phyloP scores from a whole-genome alignment of 2,329 filamentous ascomycete genomes.

The Blastomyces gilchristii region DNA sequence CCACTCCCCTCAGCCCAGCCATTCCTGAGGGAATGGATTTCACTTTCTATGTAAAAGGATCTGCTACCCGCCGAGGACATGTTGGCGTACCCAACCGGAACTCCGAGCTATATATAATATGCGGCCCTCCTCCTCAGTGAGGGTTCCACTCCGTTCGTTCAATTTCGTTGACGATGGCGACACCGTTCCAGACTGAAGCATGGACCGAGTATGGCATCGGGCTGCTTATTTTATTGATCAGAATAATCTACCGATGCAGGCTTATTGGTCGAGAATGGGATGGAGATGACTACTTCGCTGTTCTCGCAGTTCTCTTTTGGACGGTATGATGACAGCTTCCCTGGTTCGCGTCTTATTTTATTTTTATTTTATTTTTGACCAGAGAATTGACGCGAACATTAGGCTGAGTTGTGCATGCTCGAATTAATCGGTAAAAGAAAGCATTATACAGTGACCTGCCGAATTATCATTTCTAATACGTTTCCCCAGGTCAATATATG shows the following conservation, averaged over 20 bases:
- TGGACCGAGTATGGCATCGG: constrained; percentile 39
- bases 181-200: constrained; percentile 36
- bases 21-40: neutral
- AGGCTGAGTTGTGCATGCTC: constrained; percentile 18
- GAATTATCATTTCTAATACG: constrained; percentile 2
- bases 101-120: neutral
- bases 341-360: neutral
- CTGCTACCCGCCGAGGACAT: neutral
- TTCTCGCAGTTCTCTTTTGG: constrained; percentile 31
- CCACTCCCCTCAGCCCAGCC: neutral
- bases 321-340: constrained; percentile 21
- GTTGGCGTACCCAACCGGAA: neutral
- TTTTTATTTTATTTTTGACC: neutral
- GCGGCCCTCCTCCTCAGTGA: neutral
- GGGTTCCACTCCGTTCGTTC: neutral
- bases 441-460: neutral
- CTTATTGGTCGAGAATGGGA: constrained; percentile 34
- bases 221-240: constrained; percentile 28
- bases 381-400: neutral
- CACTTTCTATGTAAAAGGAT: neutral
- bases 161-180: constrained; percentile 13
- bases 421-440: constrained; percentile 18
- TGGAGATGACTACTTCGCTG: constrained; percentile 37
- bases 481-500: constrained; percentile 25
- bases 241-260: constrained; percentile 33